Conservation (phyloP, 1,284 basidiomycete species). For the Ganoderma multipileum region DNA sequence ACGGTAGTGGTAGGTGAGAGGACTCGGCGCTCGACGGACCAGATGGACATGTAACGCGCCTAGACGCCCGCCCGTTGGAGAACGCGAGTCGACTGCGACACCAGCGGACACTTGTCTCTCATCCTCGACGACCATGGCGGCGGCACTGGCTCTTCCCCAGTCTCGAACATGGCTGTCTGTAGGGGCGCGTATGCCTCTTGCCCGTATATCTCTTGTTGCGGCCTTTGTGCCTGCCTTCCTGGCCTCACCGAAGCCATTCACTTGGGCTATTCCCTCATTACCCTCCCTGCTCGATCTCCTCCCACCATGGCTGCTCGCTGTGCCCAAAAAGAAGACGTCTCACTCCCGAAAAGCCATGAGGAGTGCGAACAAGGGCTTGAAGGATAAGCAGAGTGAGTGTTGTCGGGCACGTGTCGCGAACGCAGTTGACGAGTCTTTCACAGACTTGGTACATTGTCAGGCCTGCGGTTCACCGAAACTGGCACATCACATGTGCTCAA, state of each 20-base stretch:
- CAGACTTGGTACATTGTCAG: constrained; percentile 93
- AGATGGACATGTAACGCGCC: constrained; percentile 4
- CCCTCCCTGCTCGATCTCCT: constrained; percentile 81
- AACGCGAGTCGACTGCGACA: background rate
- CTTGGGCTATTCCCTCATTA: constrained; percentile 58
- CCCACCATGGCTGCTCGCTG: constrained; percentile 89
- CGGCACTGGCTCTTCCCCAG: constrained; percentile 44
- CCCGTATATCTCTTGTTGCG: constrained; percentile 39
- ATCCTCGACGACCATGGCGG: constrained; percentile 45
- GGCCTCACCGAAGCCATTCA: constrained; percentile 42
- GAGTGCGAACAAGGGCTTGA: constrained; percentile 92
- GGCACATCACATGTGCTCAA: constrained; percentile 88
- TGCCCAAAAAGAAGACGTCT: constrained; percentile 94
- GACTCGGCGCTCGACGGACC: constrained; percentile 6
- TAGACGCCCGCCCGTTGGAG: constrained; percentile 11
- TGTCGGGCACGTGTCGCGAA: background rate
- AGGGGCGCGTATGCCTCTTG: constrained; percentile 47
- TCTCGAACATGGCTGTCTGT: constrained; percentile 41
- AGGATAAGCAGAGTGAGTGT: constrained; percentile 89
- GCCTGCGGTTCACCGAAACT: constrained; percentile 91
- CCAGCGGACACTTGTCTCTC: constrained; percentile 4
- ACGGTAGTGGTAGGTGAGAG: constrained; percentile 22
- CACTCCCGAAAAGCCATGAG: constrained; percentile 97
- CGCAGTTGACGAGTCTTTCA: constrained; percentile 7
- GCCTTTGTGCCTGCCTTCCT: constrained; percentile 40